Base-by-base conservation (phyloP, 2,329 filamentous ascomycete species). In the Hypoxylon sp. region DNA sequence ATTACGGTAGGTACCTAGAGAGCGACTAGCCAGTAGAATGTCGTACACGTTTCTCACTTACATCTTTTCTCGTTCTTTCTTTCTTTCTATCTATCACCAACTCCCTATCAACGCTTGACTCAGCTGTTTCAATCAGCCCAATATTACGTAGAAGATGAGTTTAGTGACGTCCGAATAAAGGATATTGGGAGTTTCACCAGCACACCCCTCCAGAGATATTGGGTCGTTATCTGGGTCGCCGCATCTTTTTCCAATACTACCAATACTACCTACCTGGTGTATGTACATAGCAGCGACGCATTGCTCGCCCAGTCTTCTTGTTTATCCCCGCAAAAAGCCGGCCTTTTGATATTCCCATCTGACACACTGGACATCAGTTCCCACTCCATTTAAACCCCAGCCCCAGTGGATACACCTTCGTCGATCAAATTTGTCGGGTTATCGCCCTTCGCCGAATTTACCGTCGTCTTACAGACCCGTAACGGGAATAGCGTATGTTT, bases 301-400 rank as follows among this genome's bases (percentile, higher is more conserved):
- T 26, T 62, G 24, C 19, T 63, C 56, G 63, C 48, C 65, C 71
- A 59, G 67, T 64, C 46, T 64, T 39, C 39, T 63, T 69, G 47
- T 66, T 64, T 70, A 70, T 73, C 71, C 67, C 71, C 71, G 71
- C 69, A 73, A 67, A 70, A 70, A 63, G 54, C 69, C 61, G 54
- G 63, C 47, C 56, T 57, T 60, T 65, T 61, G 54, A 64, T 70
- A 70, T 66, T 44, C 37, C 59, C 62, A 67, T 70, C 61, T 66
- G 65, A 71, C 58, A 70, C 64, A 68, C 53, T 56, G 39, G 53
- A 65, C 52, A 60, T 64, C 39, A 37, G 60, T 54, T 68, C 51
- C 61, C 63, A 69, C 64, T 61, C 62, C 58, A 66, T 64, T 67
- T 56, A 54, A 61, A 65, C 65, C 63, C 67, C 52, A 58, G 60